phyloP scores from a whole-genome alignment of 257 asterid genomes.

The Nicotiana benthamiana region DNA sequence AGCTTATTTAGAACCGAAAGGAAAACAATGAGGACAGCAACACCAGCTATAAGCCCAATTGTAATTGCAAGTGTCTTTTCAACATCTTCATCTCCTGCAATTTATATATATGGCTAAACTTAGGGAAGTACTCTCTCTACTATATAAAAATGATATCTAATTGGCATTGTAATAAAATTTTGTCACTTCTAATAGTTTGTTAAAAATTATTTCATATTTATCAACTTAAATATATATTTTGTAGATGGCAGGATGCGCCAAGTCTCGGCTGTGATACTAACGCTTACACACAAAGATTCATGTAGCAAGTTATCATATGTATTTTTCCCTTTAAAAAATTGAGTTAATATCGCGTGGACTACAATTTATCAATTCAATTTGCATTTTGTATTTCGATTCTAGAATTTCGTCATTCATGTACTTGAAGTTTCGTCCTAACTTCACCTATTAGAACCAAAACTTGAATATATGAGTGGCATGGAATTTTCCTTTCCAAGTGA shows the following conservation, averaged over 20 bases:
- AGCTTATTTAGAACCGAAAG: slow-evolving; percentile 59
- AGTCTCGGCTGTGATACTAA: too few species aligned
- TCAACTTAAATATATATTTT: too few species aligned
- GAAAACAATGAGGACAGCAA: slow-evolving; percentile 67
- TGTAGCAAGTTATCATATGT: too few species aligned
- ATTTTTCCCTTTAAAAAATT: too few species aligned
- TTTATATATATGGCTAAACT: background rate
- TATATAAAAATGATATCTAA: too few species aligned
- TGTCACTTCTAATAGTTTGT: background rate
- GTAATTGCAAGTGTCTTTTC: slow-evolving; percentile 75
- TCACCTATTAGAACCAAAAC: background rate
- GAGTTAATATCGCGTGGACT: too few species aligned
- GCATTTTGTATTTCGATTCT: background rate
- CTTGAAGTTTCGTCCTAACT: background rate
- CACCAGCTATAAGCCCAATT: slow-evolving; percentile 76
- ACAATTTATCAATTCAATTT: background rate
- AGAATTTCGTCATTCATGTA: background rate
- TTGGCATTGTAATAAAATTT: too few species aligned
- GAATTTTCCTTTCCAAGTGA: background rate
- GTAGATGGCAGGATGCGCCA: too few species aligned
- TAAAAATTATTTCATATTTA: too few species aligned
- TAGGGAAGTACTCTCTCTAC: background rate
- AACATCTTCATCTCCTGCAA: slow-evolving; percentile 39
- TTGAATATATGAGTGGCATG: background rate
- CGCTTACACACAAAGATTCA: too few species aligned